Evolutionary conservation across 169 alveolate genomes (phyloP).

Genomic region (Pseudocohnilembus persalinus): DNA sequence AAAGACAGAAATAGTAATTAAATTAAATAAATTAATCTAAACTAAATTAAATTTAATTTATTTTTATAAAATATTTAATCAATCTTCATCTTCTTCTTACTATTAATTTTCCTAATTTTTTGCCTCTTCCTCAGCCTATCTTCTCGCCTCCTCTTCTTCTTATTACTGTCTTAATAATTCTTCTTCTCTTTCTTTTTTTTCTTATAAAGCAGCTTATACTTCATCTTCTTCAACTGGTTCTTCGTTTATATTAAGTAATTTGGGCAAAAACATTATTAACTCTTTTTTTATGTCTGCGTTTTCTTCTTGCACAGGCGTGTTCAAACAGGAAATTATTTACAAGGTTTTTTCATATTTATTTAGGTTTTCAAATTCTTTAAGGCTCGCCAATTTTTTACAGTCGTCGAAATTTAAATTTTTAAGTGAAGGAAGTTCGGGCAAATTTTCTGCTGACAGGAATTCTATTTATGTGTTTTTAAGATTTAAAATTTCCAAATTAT

Average conservation of each 20-base stretch:
- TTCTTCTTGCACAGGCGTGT: background rate
- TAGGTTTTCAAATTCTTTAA: background rate
- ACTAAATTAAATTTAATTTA: too few relatives aligned
- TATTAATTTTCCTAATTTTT: too few relatives aligned
- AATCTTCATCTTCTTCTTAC: background rate
- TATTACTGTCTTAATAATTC: background rate
- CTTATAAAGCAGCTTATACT: background rate
- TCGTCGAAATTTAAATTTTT: background rate
- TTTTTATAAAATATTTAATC: background rate
- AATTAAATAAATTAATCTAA: too few relatives aligned
- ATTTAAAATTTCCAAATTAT: conserved; percentile 45
- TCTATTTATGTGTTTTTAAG: conserved; percentile 39
- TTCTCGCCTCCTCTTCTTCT: background rate
- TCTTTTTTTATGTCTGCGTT: background rate
- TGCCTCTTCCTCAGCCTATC: background rate
- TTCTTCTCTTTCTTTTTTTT: background rate
- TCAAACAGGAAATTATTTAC: background rate
- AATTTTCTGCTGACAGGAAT: conserved; percentile 7
- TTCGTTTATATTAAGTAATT: background rate
- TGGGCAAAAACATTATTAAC: background rate
- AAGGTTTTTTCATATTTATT: background rate
- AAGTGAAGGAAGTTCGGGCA: background rate
- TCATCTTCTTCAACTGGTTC: background rate
- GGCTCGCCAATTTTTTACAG: background rate
- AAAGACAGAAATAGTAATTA: too few relatives aligned